A percentile compares a stretch with the other conserved stretches of the same genome.
Conservation (phyloP, 805 yeast species). For the Candida glaebosa region DNA sequence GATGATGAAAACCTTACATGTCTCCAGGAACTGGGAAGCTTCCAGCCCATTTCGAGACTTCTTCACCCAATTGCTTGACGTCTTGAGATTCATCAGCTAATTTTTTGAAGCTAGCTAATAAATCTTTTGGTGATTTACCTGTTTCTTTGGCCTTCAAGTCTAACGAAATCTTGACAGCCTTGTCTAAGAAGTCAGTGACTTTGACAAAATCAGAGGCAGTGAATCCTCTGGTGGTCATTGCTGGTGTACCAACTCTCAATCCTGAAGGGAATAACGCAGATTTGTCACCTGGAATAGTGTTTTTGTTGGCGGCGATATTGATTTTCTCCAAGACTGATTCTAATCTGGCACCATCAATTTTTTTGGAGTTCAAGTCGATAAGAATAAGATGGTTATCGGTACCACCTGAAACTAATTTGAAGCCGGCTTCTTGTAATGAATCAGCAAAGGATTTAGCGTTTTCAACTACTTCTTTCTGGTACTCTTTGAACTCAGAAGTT, state of each 20-base stretch:
- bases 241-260: conserved; percentile 95
- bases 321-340: conserved; percentile 85
- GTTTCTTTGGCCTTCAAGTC: conserved; percentile 78
- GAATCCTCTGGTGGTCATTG: conserved; percentile 97
- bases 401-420: conserved; percentile 83
- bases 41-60: conserved; percentile 90
- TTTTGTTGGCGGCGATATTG: conserved; percentile 93
- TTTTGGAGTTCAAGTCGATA: conserved; percentile 72
- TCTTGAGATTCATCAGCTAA: conserved; percentile 66
- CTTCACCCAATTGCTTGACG: conserved; percentile 60
- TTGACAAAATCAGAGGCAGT: conserved; percentile 70
- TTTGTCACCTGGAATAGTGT: conserved; percentile 94
- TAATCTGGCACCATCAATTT: conserved; percentile 93
- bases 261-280: conserved; percentile 97
- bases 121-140: conserved; percentile 86
- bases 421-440: conserved; percentile 62
- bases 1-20: no score
- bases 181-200: conserved; percentile 77
- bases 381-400: conserved; percentile 93
- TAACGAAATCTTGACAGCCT: conserved; percentile 75
- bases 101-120: conserved; percentile 88
- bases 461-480: conserved; percentile 77
- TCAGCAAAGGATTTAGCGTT: conserved; percentile 78
- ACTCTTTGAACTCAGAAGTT: conserved; percentile 81
- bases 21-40: conserved; percentile 91